Evolutionary conservation across 371 early-diverging fungal genomes (phyloP).

Genomic region (Chytridium lagenaria): DNA sequence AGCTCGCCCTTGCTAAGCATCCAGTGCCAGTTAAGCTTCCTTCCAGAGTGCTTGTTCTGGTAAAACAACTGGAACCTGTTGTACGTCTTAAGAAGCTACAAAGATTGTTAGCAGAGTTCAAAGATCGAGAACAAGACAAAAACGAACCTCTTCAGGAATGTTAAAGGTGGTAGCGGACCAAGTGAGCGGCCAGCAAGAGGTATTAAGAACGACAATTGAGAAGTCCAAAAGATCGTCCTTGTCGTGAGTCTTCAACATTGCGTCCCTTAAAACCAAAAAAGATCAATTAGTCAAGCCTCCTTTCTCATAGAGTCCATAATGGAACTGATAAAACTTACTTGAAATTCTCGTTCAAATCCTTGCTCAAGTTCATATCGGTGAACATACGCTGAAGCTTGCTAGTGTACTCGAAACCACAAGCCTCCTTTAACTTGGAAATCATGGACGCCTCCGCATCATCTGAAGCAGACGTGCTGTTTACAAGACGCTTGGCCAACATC

Average conservation of each 20-base stretch:
- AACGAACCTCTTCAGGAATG: conserved; percentile 77
- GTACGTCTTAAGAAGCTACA: conserved; percentile 71
- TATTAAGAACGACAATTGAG: conserved; percentile 82
- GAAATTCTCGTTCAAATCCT: conserved; percentile 64
- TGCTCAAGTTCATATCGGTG: conserved; percentile 82
- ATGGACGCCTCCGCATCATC: conserved; percentile 57
- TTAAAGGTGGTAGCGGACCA: conserved; percentile 78
- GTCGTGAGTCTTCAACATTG: conserved; percentile 48
- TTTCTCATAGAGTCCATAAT: neutral
- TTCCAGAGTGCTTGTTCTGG: conserved; percentile 79
- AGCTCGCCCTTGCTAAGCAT: conserved; percentile 88
- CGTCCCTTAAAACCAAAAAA: conserved; percentile 25
- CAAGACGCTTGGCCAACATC: conserved; percentile 59
- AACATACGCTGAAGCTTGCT: conserved; percentile 88
- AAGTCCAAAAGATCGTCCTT: conserved; percentile 74
- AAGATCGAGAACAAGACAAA: neutral
- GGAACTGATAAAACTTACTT: conserved; percentile 17
- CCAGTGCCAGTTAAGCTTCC: conserved; percentile 93
- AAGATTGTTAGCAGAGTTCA: neutral
- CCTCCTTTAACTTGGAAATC: conserved; percentile 55
- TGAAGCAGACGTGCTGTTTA: conserved; percentile 48
- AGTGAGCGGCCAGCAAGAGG: conserved; percentile 90
- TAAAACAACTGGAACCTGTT: conserved; percentile 86
- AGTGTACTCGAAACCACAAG: conserved; percentile 72
- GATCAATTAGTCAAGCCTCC: neutral